Conservation (phyloP, 345 rosid species). For the Salix koriyanagi region DNA sequence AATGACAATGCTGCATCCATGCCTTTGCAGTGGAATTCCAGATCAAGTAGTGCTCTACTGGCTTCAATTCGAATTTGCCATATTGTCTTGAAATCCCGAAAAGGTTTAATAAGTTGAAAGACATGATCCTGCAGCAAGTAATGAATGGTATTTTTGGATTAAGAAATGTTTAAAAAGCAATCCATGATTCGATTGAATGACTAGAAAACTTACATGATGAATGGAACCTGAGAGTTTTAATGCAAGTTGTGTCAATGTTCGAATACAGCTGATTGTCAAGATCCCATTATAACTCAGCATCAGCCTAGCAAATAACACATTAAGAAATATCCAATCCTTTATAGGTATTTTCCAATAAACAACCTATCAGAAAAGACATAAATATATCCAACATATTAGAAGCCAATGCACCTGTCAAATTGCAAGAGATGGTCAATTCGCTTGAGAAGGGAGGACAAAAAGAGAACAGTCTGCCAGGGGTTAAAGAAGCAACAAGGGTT, state of each 20-base stretch:
- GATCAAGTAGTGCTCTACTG: constrained; percentile 84
- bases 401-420: constrained; percentile 67
- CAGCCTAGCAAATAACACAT: constrained; percentile 45
- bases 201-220: constrained; percentile 56
- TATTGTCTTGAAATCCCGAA: constrained; percentile 47
- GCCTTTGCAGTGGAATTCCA: constrained; percentile 83
- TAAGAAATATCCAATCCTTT: constrained; percentile 4
- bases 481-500: constrained; percentile 8
- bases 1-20: constrained; percentile 62
- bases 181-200: not conserved
- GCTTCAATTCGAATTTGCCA: constrained; percentile 88
- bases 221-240: constrained; percentile 71
- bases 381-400: constrained; percentile 13
- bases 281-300: constrained; percentile 96
- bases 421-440: constrained; percentile 91
- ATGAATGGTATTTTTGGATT: constrained; percentile 17
- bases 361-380: too few relatives aligned
- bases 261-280: constrained; percentile 87
- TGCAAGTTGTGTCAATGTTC: constrained; percentile 79
- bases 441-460: constrained; percentile 90
- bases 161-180: constrained; percentile 11
- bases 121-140: constrained; percentile 63
- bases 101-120: constrained; percentile 68
- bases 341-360: constrained; percentile 3
- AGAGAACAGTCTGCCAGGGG: constrained; percentile 61